Percentiles rank a stretch among this genome's conserved stretches.
Conservation (phyloP, 345 rosid genomes). For the Microthlaspi erraticum region DNA sequence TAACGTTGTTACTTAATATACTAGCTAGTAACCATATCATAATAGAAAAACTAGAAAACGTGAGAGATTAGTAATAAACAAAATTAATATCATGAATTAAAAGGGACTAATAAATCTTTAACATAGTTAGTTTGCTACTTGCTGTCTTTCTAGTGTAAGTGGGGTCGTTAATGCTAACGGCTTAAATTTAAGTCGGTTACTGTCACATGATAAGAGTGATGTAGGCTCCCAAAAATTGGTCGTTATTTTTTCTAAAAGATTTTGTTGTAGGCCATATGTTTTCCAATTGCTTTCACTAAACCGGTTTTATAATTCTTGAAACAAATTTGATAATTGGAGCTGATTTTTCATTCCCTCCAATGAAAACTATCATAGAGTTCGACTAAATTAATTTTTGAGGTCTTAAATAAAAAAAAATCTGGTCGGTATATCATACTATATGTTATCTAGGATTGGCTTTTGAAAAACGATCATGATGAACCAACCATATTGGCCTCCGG, state of each 20-base stretch:
- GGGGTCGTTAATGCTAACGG: constrained; percentile 33
- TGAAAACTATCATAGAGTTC: background rate
- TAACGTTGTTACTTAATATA: background rate
- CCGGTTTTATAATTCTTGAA: background rate
- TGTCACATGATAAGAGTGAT: constrained; percentile 31
- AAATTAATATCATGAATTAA: background rate
- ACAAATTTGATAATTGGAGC: background rate
- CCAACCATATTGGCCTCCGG: background rate
- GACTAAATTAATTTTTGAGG: background rate
- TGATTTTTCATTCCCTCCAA: background rate
- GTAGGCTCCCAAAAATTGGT: constrained; percentile 21
- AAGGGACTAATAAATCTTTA: constrained; percentile 11
- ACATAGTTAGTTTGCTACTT: constrained; percentile 17
- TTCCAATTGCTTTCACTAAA: constrained; percentile 3
- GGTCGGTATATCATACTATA: background rate
- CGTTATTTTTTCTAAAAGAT: constrained; percentile 17
- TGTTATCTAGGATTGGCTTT: background rate
- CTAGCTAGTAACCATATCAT: background rate
- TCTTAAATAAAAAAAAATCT: background rate
- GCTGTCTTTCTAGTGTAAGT: constrained; percentile 28
- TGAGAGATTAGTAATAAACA: background rate
- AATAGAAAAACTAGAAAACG: background rate
- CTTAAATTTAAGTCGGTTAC: constrained; percentile 30
- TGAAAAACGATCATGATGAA: background rate
- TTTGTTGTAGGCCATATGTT: constrained; percentile 15